A percentile compares a stretch with the other conserved stretches of the same genome.
These are phyloP conservation scores for Ceratocystis albifundus DNA, from an alignment of 2,329 filamentous ascomycete species.

Conservation along the genomic window DNA sequence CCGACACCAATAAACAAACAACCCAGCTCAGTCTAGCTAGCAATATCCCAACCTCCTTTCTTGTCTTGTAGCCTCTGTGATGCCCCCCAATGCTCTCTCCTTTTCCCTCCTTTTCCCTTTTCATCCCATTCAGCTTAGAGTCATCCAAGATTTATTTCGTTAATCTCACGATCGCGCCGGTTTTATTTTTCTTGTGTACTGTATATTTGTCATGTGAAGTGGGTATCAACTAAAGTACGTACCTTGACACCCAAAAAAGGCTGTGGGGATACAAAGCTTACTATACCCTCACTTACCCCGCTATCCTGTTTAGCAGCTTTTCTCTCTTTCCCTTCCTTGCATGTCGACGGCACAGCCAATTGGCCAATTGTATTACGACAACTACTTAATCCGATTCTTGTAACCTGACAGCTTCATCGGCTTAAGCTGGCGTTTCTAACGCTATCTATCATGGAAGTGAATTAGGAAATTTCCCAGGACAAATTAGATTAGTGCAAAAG, in stretches of 20 bases:
- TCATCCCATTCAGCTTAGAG: not conserved
- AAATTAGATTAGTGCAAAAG: not conserved
- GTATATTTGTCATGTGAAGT: not conserved
- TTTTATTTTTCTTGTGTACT: not conserved
- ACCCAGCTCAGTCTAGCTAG: not conserved
- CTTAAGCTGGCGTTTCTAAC: not conserved
- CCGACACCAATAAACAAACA: not conserved
- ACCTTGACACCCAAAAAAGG: not conserved
- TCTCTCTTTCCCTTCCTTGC: not conserved
- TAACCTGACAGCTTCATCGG: too few relatives aligned
- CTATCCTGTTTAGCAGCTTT: not conserved
- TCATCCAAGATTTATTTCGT: slow-evolving; percentile 1
- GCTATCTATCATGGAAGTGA: not conserved
- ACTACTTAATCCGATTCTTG: not conserved
- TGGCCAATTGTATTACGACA: not conserved
- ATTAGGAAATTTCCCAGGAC: not conserved
- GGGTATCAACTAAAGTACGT: not conserved
- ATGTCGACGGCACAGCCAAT: not conserved
- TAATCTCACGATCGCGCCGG: slow-evolving; percentile 4
- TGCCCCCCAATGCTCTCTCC: not conserved
- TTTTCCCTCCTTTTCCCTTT: not conserved
- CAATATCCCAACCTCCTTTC: not conserved
- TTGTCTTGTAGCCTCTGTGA: not conserved
- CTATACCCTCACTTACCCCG: not conserved
- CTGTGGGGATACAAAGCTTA: slow-evolving; percentile 2